Percentiles rank a stretch among this genome's conserved stretches.
Evolutionary conservation across 2,329 filamentous ascomycete genomes (phyloP).

Genomic region (Dactylonectria estremocensis): DNA sequence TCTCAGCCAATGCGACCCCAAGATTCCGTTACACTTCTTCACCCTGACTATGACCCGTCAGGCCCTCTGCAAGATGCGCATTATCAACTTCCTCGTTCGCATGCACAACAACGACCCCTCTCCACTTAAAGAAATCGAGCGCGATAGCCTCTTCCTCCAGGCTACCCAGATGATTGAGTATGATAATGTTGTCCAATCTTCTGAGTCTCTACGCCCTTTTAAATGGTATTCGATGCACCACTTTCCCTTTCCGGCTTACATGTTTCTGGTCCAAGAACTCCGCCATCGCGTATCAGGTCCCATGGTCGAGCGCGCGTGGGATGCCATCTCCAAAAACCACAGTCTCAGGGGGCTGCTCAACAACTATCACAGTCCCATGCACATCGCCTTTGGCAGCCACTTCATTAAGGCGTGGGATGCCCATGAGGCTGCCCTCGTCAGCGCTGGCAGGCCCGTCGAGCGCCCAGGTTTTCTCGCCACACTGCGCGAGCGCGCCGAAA

Average conservation of each 20-base stretch:
- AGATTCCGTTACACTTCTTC: conserved; percentile 72
- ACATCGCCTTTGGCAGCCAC: conserved; percentile 69
- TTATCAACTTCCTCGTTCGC: conserved; percentile 68
- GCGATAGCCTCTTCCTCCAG: conserved; percentile 67
- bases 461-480: conserved; percentile 64
- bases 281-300: conserved; percentile 67
- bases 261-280: conserved; percentile 72
- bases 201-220: conserved; percentile 66
- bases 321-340: conserved; percentile 69
- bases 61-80: conserved; percentile 70
- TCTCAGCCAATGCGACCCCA: conserved; percentile 69
- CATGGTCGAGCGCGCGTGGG: conserved; percentile 72
- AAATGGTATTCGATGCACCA: conserved; percentile 73
- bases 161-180: conserved; percentile 73
- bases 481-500: conserved; percentile 62
- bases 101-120: conserved; percentile 58
- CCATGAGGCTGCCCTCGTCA: conserved; percentile 63
- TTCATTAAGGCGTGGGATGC: conserved; percentile 77
- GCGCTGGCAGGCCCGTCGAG: conserved; percentile 59
- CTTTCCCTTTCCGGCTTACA: conserved; percentile 74
- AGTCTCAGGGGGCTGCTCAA: conserved; percentile 65
- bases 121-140: conserved; percentile 62
- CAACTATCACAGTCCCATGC: conserved; percentile 69
- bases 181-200: conserved; percentile 69
- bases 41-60: conserved; percentile 71